Evolutionary conservation across 495 filamentous ascomycete species (phyloP).

Genomic region (Podospora bellae-mahoneyi): DNA sequence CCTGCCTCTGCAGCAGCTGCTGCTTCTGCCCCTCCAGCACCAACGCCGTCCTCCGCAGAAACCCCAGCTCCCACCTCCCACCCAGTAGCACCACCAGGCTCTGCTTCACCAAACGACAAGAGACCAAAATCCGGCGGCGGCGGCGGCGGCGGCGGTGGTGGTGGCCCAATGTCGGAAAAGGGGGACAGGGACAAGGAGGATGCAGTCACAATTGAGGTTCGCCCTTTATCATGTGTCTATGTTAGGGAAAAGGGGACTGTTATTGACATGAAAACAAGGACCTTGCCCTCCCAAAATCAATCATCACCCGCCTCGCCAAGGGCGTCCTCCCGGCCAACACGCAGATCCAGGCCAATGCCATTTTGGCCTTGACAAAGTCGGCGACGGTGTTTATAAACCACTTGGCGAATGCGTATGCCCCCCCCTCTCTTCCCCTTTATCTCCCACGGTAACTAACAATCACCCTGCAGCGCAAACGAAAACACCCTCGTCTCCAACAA

Average conservation of each 20-base stretch:
- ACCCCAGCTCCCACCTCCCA: constrained; percentile 23
- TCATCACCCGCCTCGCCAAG: constrained; percentile 89
- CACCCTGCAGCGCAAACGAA: constrained; percentile 67
- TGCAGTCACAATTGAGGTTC: constrained; percentile 39
- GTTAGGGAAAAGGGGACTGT: neutral
- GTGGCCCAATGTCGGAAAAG: neutral
- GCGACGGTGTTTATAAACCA: constrained; percentile 95
- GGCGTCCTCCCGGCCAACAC: constrained; percentile 96
- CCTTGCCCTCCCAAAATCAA: constrained; percentile 85
- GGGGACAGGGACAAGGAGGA: constrained; percentile 28
- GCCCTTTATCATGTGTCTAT: too few relatives aligned
- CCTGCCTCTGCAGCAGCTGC: constrained; percentile 7
- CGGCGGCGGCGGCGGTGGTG: too few relatives aligned
- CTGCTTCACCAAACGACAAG: constrained; percentile 1
- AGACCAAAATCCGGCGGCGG: constrained; percentile 1
- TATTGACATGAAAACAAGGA: constrained; percentile 55
- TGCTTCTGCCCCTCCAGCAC: constrained; percentile 15
- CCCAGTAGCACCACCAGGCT: constrained; percentile 5
- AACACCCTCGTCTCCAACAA: constrained; percentile 60
- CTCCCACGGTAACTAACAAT: neutral
- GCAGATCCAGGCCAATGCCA: constrained; percentile 88
- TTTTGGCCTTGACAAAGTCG: constrained; percentile 85
- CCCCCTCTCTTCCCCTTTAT: neutral
- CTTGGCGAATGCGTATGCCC: constrained; percentile 71
- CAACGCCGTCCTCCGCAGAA: constrained; percentile 5